Evolutionary conservation across 1,284 basidiomycete genomes (phyloP).

Genomic region (Ustilago shanxiensis): DNA sequence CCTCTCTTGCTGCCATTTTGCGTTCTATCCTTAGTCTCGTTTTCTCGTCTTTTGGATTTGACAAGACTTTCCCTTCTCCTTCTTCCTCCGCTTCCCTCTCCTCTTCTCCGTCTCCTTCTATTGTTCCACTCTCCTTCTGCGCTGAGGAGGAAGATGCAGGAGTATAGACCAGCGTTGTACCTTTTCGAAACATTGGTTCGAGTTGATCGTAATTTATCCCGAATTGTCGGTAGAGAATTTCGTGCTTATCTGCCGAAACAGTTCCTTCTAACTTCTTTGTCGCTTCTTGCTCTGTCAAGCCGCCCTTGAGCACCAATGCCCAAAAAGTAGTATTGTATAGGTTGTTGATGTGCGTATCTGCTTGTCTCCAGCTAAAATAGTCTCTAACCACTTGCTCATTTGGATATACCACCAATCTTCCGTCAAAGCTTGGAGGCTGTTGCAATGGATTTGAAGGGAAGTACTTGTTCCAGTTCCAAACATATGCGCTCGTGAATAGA

Average conservation of each 20-base stretch:
- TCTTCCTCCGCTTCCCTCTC: slow-evolving; percentile 1
- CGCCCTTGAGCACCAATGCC: slow-evolving; percentile 87
- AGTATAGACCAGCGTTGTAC: slow-evolving; percentile 82
- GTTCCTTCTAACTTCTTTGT: slow-evolving; percentile 83
- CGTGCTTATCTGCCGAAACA: slow-evolving; percentile 87
- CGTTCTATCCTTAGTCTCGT: slow-evolving; percentile 23
- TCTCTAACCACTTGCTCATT: slow-evolving; percentile 80
- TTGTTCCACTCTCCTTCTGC: neutral
- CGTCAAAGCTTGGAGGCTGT: slow-evolving; percentile 93
- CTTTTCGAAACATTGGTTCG: slow-evolving; percentile 83
- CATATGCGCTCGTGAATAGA: slow-evolving; percentile 91
- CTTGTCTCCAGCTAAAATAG: slow-evolving; percentile 96
- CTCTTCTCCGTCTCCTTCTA: neutral
- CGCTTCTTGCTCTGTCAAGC: slow-evolving; percentile 82
- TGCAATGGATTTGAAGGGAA: slow-evolving; percentile 79
- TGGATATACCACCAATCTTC: slow-evolving; percentile 84
- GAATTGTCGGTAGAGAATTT: slow-evolving; percentile 86
- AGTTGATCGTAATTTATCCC: slow-evolving; percentile 88
- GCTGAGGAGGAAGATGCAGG: neutral
- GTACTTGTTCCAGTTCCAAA: slow-evolving; percentile 84
- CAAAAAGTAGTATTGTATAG: slow-evolving; percentile 96
- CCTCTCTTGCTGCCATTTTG: slow-evolving; percentile 28
- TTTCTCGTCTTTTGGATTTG: slow-evolving; percentile 44
- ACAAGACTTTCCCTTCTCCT: slow-evolving; percentile 1
- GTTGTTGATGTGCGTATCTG: slow-evolving; percentile 98